Base-by-base conservation (phyloP, 1,139 yeast genomes). In the Kazachstania sp. region DNA sequence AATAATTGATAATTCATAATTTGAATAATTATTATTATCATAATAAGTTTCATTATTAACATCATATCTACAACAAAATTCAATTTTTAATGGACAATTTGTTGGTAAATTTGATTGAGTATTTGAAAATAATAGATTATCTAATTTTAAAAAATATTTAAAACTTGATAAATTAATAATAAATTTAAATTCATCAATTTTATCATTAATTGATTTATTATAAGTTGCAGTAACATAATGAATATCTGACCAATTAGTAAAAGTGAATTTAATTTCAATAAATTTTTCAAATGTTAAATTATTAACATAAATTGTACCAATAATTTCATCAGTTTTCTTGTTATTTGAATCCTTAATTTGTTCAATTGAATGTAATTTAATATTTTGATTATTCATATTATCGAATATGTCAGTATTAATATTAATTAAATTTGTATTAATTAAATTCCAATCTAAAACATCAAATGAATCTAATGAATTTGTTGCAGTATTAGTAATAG, bases 11-110 rank as follows among this genome's bases (percentile, higher is more conserved):
- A 53, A 20, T 35, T 53, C 57, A 45, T 60, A 63, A 46, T 63
- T 63, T 18, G 59, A 54, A 46, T 61, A 61, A 40, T 61, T 56
- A 43, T 63, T 61, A 43, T 63, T 63, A 47, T 63, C 67, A 46
- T 60, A 63, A 39, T 57, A 63, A 3, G 64, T 63, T 43, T 60
- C 65, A 30, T 56, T 55, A 41, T 59, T 58, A 11, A 45, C 48
- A 31, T 45, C 48, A 30, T 45, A 41, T 6, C 63, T 54, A 39
- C 65, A 61, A 45, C 67, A 63, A 23, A 64, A 48, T 37, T 60
- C 57, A 19, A 63, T 48, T 12, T 51, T 52, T 34, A 60, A 43
- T 2, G 54, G 53, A 31, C 59, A 59, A 28, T 13, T n/a, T 31
- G 49, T 51, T 13, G 39, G 36, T 20, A 40, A 32, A 34, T 46